These are phyloP conservation scores for Danielozyma ontarioensis DNA, from an alignment of 805 yeast genomes.

Conservation along the genomic window DNA sequence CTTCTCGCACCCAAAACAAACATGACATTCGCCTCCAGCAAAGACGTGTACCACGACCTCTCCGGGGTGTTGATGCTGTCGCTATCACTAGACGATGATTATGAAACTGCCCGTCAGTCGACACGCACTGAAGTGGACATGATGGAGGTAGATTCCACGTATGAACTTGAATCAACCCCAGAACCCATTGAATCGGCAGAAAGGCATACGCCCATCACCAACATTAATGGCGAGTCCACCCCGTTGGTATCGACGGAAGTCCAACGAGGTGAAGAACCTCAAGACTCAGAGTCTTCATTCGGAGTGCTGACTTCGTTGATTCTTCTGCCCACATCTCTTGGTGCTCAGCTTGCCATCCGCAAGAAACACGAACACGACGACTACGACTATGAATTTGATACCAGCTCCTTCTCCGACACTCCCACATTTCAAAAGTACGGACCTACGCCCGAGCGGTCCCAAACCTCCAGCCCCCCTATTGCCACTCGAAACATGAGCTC, in stretches of 20 bases:
- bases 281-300: not conserved
- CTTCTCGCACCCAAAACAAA: too few species aligned
- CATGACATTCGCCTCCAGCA: not conserved
- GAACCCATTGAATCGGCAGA: not conserved
- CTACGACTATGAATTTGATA: conserved; percentile 24
- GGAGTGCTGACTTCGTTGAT: conserved; percentile 2
- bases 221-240: too few species aligned
- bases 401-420: conserved; percentile 5
- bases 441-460: too few species aligned
- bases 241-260: too few species aligned
- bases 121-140: too few species aligned
- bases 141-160: conserved; percentile 18
- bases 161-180: conserved; percentile 6
- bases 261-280: not conserved
- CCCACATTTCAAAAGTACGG: too few species aligned
- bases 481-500: conserved; percentile 6
- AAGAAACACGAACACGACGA: conserved; percentile 15
- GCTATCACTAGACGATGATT: conserved; percentile 14
- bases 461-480: not conserved
- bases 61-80: conserved; percentile 19
- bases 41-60: conserved; percentile 7
- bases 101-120: too few species aligned
- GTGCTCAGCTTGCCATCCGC: conserved; percentile 34
- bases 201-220: too few species aligned
- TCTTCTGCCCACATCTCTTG: conserved; percentile 36